A percentile compares a stretch with the other conserved stretches of the same genome.
Conservation (phyloP, 768 basidiomycete species). For the Coprinopsis strossmayeri region DNA sequence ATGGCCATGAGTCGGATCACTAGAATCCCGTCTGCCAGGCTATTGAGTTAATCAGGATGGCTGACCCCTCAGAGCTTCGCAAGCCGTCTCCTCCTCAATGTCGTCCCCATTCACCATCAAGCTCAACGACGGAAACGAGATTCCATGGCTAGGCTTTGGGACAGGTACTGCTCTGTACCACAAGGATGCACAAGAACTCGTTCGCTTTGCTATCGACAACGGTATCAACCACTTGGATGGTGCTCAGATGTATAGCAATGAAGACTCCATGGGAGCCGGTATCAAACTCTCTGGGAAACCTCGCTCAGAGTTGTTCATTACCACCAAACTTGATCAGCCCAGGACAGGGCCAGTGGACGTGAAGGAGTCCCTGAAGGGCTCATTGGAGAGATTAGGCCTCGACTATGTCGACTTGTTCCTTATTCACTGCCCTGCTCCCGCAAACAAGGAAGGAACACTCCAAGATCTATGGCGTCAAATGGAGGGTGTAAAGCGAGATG, state of each 20-base stretch:
- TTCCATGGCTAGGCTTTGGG: slow-evolving; percentile 58
- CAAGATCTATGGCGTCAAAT: slow-evolving; percentile 53
- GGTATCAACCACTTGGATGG: slow-evolving; percentile 59
- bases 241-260: slow-evolving; percentile 56
- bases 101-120: slow-evolving; percentile 12
- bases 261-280: slow-evolving; percentile 44
- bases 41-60: background rate
- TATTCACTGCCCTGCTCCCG: slow-evolving; percentile 42
- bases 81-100: too few species aligned
- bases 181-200: slow-evolving; percentile 34
- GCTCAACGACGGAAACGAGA: slow-evolving; percentile 48
- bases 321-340: slow-evolving; percentile 42
- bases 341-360: slow-evolving; percentile 26
- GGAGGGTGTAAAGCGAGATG: slow-evolving; percentile 46
- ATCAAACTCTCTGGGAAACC: slow-evolving; percentile 43
- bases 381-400: slow-evolving; percentile 45
- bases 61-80: too few species aligned
- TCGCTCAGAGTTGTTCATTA: slow-evolving; percentile 53
- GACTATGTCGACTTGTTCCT: slow-evolving; percentile 60
- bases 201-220: slow-evolving; percentile 43
- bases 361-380: slow-evolving; percentile 40
- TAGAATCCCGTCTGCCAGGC: too few species aligned
- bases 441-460: slow-evolving; percentile 32
- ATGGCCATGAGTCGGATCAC: too few species aligned
- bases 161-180: slow-evolving; percentile 49